phyloP scores from a whole-genome alignment of 1,139 yeast genomes.

The Saccharomyces hybrid region DNA sequence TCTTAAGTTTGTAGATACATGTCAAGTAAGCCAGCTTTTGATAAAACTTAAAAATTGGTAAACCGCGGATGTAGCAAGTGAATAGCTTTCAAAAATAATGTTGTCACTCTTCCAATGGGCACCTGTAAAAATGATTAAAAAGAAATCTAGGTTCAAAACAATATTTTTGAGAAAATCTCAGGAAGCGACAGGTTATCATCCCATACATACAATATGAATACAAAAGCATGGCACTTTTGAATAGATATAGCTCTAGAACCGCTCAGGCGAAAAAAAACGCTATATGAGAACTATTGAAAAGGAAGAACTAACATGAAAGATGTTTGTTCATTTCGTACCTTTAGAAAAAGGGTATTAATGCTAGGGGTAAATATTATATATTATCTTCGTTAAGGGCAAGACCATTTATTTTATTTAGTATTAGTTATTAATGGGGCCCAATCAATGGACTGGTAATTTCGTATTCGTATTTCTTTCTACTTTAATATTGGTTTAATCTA shows the following conservation, averaged over 20 bases:
- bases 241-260: not conserved
- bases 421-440: not conserved
- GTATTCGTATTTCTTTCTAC: not conserved
- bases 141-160: not conserved
- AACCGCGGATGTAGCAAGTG: too few species aligned
- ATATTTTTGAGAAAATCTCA: too few species aligned
- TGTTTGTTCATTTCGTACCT: not conserved
- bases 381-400: not conserved
- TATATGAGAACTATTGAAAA: not conserved
- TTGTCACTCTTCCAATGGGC: too few species aligned
- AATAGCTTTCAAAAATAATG: too few species aligned
- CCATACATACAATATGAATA: too few species aligned
- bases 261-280: not conserved
- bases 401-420: not conserved
- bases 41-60: too few species aligned
- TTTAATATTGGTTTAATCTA: constrained; percentile 31
- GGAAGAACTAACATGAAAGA: not conserved
- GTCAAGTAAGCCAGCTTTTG: too few species aligned
- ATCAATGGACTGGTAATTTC: not conserved
- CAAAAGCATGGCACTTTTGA: not conserved
- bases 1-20: too few species aligned
- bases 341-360: not conserved
- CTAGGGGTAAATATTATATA: not conserved
- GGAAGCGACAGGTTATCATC: too few species aligned
- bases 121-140: too few species aligned